phyloP scores from a whole-genome alignment of 768 basidiomycete species.

The Pleurotus citrinopileatus region DNA sequence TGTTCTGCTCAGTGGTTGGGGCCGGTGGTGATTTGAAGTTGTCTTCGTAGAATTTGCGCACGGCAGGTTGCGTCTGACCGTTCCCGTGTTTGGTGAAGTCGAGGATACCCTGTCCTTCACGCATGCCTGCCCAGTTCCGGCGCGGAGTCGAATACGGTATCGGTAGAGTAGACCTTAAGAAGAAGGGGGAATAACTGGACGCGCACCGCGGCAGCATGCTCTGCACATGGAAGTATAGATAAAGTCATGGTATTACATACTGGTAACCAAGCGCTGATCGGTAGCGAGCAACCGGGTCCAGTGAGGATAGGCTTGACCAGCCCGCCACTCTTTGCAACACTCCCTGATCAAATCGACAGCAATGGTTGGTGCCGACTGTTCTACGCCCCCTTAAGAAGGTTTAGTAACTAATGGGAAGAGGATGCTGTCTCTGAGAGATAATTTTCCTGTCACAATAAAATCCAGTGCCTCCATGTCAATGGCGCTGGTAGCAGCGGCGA shows the following conservation, averaged over 20 bases:
- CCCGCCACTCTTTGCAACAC: slow-evolving; percentile 54
- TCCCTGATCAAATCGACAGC: slow-evolving; percentile 44
- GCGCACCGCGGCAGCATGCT: slow-evolving; percentile 54
- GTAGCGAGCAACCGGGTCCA: slow-evolving; percentile 52
- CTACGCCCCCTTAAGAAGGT: background rate
- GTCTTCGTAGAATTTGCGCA: background rate
- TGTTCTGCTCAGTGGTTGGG: background rate
- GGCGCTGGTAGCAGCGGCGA: slow-evolving; percentile 48
- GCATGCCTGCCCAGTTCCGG: slow-evolving; percentile 49
- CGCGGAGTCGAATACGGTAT: slow-evolving; percentile 35
- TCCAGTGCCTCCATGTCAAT: slow-evolving; percentile 59
- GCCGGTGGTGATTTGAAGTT: background rate
- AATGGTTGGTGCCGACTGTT: background rate
- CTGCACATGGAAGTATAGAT: slow-evolving; percentile 19
- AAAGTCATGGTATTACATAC: slow-evolving; percentile 27
- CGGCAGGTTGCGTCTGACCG: slow-evolving; percentile 39
- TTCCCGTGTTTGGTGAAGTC: slow-evolving; percentile 59
- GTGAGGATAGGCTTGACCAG: slow-evolving; percentile 43
- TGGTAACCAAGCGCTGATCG: slow-evolving; percentile 31
- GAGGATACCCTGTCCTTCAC: slow-evolving; percentile 51
- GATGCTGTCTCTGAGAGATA: slow-evolving; percentile 31
- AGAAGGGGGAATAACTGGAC: slow-evolving; percentile 50
- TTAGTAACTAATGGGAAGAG: slow-evolving; percentile 28
- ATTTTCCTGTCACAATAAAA: slow-evolving; percentile 49
- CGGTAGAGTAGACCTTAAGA: slow-evolving; percentile 50